A percentile compares a stretch with the other conserved stretches of the same genome.
These are phyloP conservation scores for Pythium biforme DNA, from an alignment of 352 stramenopile species.

Conservation along the genomic window DNA sequence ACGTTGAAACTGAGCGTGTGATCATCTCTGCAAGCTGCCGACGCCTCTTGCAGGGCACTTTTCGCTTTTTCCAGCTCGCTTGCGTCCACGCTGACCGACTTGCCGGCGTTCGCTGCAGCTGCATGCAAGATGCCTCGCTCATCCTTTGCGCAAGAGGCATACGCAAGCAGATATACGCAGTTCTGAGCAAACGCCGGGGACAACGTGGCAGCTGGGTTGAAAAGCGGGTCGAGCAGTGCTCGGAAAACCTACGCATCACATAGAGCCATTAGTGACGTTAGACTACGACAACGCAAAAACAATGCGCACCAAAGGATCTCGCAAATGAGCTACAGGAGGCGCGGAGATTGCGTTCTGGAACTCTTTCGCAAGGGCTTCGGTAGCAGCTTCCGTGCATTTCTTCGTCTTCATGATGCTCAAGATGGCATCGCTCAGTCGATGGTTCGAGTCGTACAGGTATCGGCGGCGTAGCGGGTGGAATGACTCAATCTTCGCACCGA, in stretches of 20 bases:
- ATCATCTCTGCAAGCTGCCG: conserved; percentile 78
- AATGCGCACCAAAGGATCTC: conserved; percentile 62
- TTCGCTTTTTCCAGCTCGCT: conserved; percentile 64
- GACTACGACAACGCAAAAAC: not conserved
- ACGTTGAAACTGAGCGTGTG: conserved; percentile 88
- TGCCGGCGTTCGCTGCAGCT: conserved; percentile 5
- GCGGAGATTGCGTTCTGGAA: conserved; percentile 45
- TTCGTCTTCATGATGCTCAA: conserved; percentile 75
- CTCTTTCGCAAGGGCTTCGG: conserved; percentile 66
- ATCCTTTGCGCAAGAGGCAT: conserved; percentile 73
- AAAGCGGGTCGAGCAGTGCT: conserved; percentile 75
- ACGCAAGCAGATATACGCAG: conserved; percentile 72
- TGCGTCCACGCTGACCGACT: conserved; percentile 43
- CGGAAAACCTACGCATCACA: conserved; percentile 54
- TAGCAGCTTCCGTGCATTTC: conserved; percentile 62
- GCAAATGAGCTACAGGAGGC: conserved; percentile 66
- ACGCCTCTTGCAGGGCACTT: conserved; percentile 67
- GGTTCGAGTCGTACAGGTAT: conserved; percentile 58
- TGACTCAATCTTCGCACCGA: conserved; percentile 66
- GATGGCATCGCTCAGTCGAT: conserved; percentile 63
- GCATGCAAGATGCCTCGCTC: conserved; percentile 73
- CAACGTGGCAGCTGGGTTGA: conserved; percentile 71
- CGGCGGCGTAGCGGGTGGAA: conserved; percentile 73
- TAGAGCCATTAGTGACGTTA: not conserved
- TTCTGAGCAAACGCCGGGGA: conserved; percentile 56